These are phyloP conservation scores for Xerocomus cyaneibrunnescens DNA, from an alignment of 1,284 basidiomycete species.

Conservation along the genomic window DNA sequence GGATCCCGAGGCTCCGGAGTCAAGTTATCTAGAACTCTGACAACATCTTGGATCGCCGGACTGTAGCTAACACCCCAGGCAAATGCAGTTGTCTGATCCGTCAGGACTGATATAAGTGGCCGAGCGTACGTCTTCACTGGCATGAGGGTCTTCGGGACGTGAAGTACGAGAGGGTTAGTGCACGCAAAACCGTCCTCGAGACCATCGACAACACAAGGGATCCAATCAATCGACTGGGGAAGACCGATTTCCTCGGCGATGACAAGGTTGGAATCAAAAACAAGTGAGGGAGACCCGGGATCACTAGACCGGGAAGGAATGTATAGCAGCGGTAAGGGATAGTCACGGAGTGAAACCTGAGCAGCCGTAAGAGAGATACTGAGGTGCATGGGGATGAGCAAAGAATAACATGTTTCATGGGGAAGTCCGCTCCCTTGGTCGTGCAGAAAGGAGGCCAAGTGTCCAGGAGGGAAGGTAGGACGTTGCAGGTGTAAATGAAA, in stretches of 20 bases:
- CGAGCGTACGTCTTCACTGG: conserved; percentile 91
- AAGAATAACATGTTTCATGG: conserved; percentile 68
- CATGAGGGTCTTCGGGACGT: conserved; percentile 92
- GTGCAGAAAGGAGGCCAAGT: conserved; percentile 69
- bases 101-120: conserved; percentile 68
- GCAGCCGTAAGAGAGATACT: conserved; percentile 67
- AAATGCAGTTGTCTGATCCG: conserved; percentile 70
- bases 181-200: conserved; percentile 52
- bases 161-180: conserved; percentile 58
- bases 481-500: conserved; percentile 59
- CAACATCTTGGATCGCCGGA: conserved; percentile 85
- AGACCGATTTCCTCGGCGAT: conserved; percentile 89
- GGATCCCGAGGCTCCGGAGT: conserved; percentile 81
- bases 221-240: conserved; percentile 68
- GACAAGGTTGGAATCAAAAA: conserved; percentile 80
- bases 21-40: conserved; percentile 81
- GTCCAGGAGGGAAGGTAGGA: conserved; percentile 61
- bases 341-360: conserved; percentile 75
- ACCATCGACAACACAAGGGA: conserved; percentile 65
- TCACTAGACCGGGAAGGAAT: conserved; percentile 48
- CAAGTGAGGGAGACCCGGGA: conserved; percentile 46
- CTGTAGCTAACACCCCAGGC: conserved; percentile 92
- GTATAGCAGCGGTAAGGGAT: conserved; percentile 68
- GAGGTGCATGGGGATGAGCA: conserved; percentile 85
- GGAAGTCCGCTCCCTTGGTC: conserved; percentile 74